These are phyloP conservation scores for Tetraselmis chui DNA, from an alignment of 139 green algal species.

Conservation along the genomic window DNA sequence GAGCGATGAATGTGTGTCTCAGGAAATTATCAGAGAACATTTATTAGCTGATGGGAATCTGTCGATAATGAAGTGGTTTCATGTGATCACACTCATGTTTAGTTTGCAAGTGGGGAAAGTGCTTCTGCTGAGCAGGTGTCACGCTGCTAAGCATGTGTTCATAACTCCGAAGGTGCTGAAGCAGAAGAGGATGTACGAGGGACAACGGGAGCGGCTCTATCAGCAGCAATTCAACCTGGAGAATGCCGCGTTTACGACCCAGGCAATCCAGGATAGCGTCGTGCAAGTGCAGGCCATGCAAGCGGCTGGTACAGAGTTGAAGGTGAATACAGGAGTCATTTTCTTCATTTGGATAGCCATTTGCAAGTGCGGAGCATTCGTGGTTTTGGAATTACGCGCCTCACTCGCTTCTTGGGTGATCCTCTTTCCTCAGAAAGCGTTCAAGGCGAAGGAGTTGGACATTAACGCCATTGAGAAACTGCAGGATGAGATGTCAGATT, in stretches of 20 bases:
- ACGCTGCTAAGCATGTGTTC: too few species aligned
- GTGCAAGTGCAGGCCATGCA: slow-evolving; percentile 62
- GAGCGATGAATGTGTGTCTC: slow-evolving; percentile 60
- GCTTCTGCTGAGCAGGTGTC: not conserved
- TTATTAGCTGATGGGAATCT: too few species aligned
- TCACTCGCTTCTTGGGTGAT: too few species aligned
- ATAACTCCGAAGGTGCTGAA: slow-evolving; percentile 89
- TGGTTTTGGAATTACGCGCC: too few species aligned
- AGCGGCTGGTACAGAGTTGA: slow-evolving; percentile 79
- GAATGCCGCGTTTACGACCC: slow-evolving; percentile 65
- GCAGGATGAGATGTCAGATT: slow-evolving; percentile 90
- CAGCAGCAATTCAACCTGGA: slow-evolving; percentile 95
- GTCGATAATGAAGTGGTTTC: not conserved
- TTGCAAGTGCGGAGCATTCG: too few species aligned
- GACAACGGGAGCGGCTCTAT: slow-evolving; percentile 89
- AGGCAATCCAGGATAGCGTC: slow-evolving; percentile 55
- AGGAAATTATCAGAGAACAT: not conserved
- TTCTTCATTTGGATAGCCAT: too few species aligned
- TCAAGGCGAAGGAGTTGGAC: slow-evolving; percentile 87
- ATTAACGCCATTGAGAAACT: slow-evolving; percentile 93
- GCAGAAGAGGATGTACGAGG: slow-evolving; percentile 92
- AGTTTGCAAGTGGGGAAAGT: too few species aligned
- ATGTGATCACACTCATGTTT: slow-evolving; percentile 3
- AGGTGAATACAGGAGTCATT: too few species aligned
- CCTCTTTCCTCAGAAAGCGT: slow-evolving; percentile 21